phyloP scores from a whole-genome alignment of 768 basidiomycete genomes.

The Pleurotus salmoneostramineus region DNA sequence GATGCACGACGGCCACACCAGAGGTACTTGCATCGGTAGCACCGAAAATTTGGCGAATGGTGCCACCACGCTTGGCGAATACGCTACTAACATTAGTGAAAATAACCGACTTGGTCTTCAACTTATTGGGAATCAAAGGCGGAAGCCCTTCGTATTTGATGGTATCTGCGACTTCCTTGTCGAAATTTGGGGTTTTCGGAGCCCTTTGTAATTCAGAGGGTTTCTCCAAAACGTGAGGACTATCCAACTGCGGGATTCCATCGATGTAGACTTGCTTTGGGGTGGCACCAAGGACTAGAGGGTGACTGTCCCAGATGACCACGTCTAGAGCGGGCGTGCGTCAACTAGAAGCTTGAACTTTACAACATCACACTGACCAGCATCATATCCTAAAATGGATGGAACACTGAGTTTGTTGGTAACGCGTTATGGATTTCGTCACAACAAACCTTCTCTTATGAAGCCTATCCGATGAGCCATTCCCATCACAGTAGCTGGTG shows the following conservation, averaged over 20 bases:
- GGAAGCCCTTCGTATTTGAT: slow-evolving; percentile 63
- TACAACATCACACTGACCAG: slow-evolving; percentile 35
- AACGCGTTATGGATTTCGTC: too few relatives aligned
- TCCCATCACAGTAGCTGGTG: slow-evolving; percentile 68
- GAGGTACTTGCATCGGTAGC: slow-evolving; percentile 9
- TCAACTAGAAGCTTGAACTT: not conserved
- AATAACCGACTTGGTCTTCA: slow-evolving; percentile 36
- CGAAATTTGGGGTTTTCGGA: slow-evolving; percentile 57
- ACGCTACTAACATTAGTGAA: slow-evolving; percentile 65
- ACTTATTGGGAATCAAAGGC: slow-evolving; percentile 44
- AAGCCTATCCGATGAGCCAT: slow-evolving; percentile 75
- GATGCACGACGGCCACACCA: slow-evolving; percentile 43
- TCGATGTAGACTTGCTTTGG: slow-evolving; percentile 84
- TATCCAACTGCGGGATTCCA: slow-evolving; percentile 66
- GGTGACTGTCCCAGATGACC: slow-evolving; percentile 76
- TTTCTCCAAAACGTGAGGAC: slow-evolving; percentile 46
- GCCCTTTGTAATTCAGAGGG: slow-evolving; percentile 46
- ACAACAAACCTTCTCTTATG: slow-evolving; percentile 43
- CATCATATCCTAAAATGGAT: slow-evolving; percentile 58
- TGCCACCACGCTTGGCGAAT: slow-evolving; percentile 29
- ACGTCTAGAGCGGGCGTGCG: slow-evolving; percentile 37
- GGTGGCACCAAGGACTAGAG: slow-evolving; percentile 72
- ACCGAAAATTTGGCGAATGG: slow-evolving; percentile 27
- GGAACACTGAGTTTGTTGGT: not conserved
- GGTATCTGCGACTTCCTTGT: slow-evolving; percentile 49